These are phyloP conservation scores for Candida xiaguanensis DNA, from an alignment of 805 yeast genomes.

Conservation along the genomic window DNA sequence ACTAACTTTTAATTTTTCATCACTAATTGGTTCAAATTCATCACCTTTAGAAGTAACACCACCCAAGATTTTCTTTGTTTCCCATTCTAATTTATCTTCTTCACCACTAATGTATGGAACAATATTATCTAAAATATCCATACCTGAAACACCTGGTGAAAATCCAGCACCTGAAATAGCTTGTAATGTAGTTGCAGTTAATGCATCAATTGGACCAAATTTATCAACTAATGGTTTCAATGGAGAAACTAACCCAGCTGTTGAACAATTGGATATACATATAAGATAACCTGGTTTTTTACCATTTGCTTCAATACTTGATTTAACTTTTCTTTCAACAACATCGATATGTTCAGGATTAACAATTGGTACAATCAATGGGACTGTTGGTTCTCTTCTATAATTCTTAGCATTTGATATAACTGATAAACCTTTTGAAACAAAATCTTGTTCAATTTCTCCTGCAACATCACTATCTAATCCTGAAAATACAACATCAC, in stretches of 20 bases:
- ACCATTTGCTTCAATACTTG: conserved; percentile 53
- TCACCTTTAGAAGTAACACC: conserved; percentile 46
- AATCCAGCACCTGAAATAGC: conserved; percentile 99
- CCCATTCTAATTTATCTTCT: conserved; percentile 98
- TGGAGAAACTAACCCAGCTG: conserved; percentile 97
- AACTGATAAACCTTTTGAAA: conserved; percentile 75
- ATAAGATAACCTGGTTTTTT: conserved; percentile 76
- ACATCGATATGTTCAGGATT: conserved; percentile 86
- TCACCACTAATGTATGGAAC: conserved; percentile 95
- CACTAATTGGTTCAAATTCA: conserved; percentile 55
- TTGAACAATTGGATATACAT: conserved; percentile 97
- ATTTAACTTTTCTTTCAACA: conserved; percentile 53
- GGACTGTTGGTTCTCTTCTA: conserved; percentile 83
- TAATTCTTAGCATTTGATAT: conserved; percentile 96
- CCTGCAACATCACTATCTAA: conserved; percentile 93
- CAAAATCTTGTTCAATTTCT: conserved; percentile 80
- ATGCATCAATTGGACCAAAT: conserved; percentile 85
- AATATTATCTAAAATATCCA: conserved; percentile 90
- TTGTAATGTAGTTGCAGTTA: conserved; percentile 89
- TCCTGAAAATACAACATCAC: conserved; percentile 94
- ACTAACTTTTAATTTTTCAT: conserved; percentile 75
- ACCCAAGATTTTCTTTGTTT: conserved; percentile 92
- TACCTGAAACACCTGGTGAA: conserved; percentile 95
- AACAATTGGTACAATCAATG: conserved; percentile 91
- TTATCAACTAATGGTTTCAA: conserved; percentile 86